These are phyloP conservation scores for Polysphondylium violaceum DNA, from an alignment of 78 protist species.

Conservation along the genomic window DNA sequence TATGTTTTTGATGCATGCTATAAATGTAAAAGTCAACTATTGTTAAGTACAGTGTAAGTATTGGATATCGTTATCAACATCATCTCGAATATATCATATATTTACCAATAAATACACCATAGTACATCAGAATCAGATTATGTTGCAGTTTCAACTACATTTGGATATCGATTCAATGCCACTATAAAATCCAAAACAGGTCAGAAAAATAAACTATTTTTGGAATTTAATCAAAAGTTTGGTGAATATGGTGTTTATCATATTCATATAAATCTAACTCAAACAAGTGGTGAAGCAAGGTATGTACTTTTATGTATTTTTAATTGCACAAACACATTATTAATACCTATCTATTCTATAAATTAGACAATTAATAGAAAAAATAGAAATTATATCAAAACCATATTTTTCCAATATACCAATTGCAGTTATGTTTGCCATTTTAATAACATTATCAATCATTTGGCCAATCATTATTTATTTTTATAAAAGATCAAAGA, in stretches of 20 bases:
- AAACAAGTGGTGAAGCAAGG: slow-evolving; percentile 7
- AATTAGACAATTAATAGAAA: neutral
- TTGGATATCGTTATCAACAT: neutral
- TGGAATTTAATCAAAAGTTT: neutral
- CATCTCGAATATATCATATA: neutral
- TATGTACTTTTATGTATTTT: neutral
- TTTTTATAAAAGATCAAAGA: slow-evolving; percentile 26
- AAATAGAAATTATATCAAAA: neutral
- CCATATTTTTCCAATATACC: slow-evolving; percentile 45
- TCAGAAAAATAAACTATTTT: neutral
- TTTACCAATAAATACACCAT: neutral
- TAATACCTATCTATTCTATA: neutral
- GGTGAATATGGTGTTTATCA: slow-evolving; percentile 49
- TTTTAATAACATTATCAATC: slow-evolving; percentile 17
- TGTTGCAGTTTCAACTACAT: slow-evolving; percentile 30
- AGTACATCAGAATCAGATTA: slow-evolving; percentile 18
- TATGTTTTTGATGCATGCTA: slow-evolving; percentile 47
- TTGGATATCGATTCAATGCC: slow-evolving; percentile 60
- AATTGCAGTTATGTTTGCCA: slow-evolving; percentile 58
- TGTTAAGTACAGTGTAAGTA: slow-evolving; percentile 26
- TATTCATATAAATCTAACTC: neutral
- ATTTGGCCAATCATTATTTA: slow-evolving; percentile 27
- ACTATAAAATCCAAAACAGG: neutral
- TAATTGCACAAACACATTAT: neutral
- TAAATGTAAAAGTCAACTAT: slow-evolving; percentile 19